Evolutionary conservation across 2,329 filamentous ascomycete genomes (phyloP).

Genomic region (Sporothrix curviconia): DNA sequence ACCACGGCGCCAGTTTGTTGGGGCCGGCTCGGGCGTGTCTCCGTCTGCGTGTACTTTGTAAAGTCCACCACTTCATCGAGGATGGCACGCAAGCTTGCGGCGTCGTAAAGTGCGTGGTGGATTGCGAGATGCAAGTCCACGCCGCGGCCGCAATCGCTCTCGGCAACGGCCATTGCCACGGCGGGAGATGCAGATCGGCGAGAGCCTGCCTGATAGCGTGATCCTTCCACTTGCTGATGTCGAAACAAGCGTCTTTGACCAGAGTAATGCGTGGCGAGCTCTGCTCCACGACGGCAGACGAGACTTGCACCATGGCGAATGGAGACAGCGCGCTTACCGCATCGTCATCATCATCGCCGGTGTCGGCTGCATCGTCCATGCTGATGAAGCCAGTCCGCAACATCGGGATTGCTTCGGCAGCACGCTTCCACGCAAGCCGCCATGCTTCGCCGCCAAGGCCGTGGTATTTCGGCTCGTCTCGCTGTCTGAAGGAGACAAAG

Average conservation of each 20-base stretch:
- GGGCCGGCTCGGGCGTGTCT: not conserved
- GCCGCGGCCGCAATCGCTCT: conserved; percentile 27
- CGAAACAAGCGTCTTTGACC: conserved; percentile 21
- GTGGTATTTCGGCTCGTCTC: conserved; percentile 26
- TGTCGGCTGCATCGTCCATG: conserved; percentile 61
- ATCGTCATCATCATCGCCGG: conserved; percentile 56
- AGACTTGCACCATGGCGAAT: conserved; percentile 70
- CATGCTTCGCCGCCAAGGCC: conserved; percentile 33
- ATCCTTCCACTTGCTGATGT: conserved; percentile 33
- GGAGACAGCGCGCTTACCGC: conserved; percentile 35
- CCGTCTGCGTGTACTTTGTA: conserved; percentile 27
- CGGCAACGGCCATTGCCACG: conserved; percentile 56
- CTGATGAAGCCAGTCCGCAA: conserved; percentile 68
- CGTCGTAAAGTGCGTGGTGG: conserved; percentile 84
- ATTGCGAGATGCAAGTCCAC: conserved; percentile 39
- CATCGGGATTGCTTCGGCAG: conserved; percentile 57
- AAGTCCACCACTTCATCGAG: conserved; percentile 49
- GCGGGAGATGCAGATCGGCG: conserved; percentile 43
- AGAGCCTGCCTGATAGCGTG: conserved; percentile 30
- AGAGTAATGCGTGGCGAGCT: not conserved
- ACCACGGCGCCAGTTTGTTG: conserved; percentile 29
- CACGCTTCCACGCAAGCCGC: conserved; percentile 50
- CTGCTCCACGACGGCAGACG: not conserved
- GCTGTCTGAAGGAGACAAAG: conserved; percentile 51
- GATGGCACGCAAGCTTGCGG: conserved; percentile 61